Evolutionary conservation across 768 basidiomycete species (phyloP).

Genomic region (Suillus subalutaceus): DNA sequence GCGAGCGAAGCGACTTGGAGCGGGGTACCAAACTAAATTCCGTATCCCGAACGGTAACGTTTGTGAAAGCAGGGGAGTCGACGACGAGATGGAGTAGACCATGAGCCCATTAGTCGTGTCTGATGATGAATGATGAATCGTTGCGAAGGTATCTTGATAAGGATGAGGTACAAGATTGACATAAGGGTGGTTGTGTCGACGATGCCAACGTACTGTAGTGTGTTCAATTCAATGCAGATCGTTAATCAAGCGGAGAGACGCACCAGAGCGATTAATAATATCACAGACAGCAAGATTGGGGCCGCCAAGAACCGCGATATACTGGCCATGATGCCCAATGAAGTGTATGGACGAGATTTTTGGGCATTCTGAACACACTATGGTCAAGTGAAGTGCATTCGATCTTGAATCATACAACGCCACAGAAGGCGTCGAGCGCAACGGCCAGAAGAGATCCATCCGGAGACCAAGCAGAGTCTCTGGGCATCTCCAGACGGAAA

Average conservation of each 20-base stretch:
- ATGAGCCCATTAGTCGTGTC: constrained; percentile 41
- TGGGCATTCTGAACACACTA: constrained; percentile 59
- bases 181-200: constrained; percentile 40
- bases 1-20: constrained; percentile 34
- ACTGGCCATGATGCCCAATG: constrained; percentile 71
- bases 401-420: constrained; percentile 75
- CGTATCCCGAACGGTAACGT: constrained; percentile 67
- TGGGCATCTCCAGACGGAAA: constrained; percentile 70
- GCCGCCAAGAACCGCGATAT: constrained; percentile 57
- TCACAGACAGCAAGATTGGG: constrained; percentile 72
- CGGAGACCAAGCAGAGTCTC: constrained; percentile 73
- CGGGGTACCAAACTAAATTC: constrained; percentile 44
- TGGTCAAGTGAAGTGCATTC: constrained; percentile 58
- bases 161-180: constrained; percentile 57
- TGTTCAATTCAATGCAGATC: constrained; percentile 5
- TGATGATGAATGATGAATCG: constrained; percentile 46
- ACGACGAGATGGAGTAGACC: constrained; percentile 51
- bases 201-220: constrained; percentile 61
- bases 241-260: constrained; percentile 24
- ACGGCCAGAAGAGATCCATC: constrained; percentile 88
- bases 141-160: constrained; percentile 57
- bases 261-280: constrained; percentile 63
- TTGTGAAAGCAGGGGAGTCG: constrained; percentile 45
- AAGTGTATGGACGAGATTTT: constrained; percentile 56
- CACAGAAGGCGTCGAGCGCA: constrained; percentile 63